Evolutionary conservation across 2,329 filamentous ascomycete genomes (phyloP).

Genomic region (Penicillium sp.): DNA sequence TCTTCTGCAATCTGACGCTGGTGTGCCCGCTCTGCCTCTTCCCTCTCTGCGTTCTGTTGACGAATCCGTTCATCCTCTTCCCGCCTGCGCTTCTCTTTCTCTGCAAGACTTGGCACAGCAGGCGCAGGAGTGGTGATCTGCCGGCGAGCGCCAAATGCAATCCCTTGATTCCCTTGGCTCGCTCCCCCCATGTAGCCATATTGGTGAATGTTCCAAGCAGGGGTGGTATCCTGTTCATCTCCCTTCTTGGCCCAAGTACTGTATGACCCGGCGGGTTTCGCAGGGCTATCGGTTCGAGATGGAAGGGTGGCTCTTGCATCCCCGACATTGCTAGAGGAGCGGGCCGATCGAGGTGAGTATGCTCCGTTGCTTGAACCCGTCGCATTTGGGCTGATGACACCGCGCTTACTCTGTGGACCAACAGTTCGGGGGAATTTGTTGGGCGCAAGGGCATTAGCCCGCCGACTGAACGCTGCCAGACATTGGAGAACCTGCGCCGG

Average conservation of each 20-base stretch:
- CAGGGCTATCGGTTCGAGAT: conserved; percentile 56
- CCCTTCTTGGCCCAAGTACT: conserved; percentile 88
- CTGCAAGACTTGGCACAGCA: conserved; percentile 72
- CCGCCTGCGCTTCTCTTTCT: conserved; percentile 70
- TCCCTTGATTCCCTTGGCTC: conserved; percentile 90
- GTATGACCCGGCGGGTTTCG: conserved; percentile 58
- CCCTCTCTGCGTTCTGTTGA: conserved; percentile 38
- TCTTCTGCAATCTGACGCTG: conserved; percentile 50
- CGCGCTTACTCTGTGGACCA: conserved; percentile 64
- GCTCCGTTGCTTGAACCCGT: conserved; percentile 55
- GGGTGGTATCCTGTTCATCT: conserved; percentile 75
- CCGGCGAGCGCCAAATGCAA: conserved; percentile 83
- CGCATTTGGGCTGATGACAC: conserved; percentile 62
- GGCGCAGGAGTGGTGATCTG: conserved; percentile 88
- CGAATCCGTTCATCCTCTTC: conserved; percentile 56
- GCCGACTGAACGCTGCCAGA: conserved; percentile 83
- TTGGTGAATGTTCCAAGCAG: conserved; percentile 97
- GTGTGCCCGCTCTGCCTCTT: conserved; percentile 52
- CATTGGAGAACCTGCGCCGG: conserved; percentile 95
- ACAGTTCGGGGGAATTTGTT: conserved; percentile 70
- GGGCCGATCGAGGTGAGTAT: conserved; percentile 33
- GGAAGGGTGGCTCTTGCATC: conserved; percentile 41
- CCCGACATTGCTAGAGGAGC: conserved; percentile 55
- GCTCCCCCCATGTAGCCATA: conserved; percentile 98
- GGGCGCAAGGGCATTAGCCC: conserved; percentile 73